Evolutionary conservation across 441 rosid species (phyloP), one percentile per base, ranked within the genome.

Genomic region (Gossypium trilobum): DNA sequence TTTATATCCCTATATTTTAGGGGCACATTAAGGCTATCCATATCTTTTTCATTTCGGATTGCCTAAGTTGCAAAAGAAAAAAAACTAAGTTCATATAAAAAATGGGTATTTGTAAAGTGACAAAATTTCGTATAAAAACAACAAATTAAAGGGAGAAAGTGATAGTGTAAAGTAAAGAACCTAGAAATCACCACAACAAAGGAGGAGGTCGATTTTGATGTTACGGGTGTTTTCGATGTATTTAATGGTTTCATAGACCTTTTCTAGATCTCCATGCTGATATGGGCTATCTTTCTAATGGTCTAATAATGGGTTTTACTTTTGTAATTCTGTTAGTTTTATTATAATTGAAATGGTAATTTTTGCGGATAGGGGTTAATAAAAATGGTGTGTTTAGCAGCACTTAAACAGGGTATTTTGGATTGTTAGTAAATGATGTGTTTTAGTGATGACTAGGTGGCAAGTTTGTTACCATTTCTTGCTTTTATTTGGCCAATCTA

Each of bases 161-260:
- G 23, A 5, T 7, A 22, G 2, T 2, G 4, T 4, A 8, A 17
- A 1, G 5, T 44, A 27, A 61, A 61, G 2, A 33, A 89, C 95
- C 93, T 92, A 95, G 74, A 90, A 94, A 56, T 94, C 98, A 68
- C 96, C 95, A 76, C 97, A 93, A 75, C 97, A 91, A 79, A 91
- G 86, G 63, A 93, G 97, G 77, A 91, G 96, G 82, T 93, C 95
- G 83, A 91, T 80, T 82, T 91, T 90, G 74, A 85, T 88, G 74
- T 76, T 70, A 75, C 87, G 81, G 55, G 78, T 61, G 23, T 75
- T 82, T 77, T 91, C 91, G 13, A 85, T 74, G 81, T 77, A 81
- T 69, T 81, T 79, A 5, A 93, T 81, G 3, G 97, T 93, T 89
- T 29, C 33, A 5, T 5, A 29, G 7, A 29, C 33, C 33, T 29